Evolutionary conservation across 441 rosid species (phyloP).

Genomic region (Metrosideros polymorpha): DNA sequence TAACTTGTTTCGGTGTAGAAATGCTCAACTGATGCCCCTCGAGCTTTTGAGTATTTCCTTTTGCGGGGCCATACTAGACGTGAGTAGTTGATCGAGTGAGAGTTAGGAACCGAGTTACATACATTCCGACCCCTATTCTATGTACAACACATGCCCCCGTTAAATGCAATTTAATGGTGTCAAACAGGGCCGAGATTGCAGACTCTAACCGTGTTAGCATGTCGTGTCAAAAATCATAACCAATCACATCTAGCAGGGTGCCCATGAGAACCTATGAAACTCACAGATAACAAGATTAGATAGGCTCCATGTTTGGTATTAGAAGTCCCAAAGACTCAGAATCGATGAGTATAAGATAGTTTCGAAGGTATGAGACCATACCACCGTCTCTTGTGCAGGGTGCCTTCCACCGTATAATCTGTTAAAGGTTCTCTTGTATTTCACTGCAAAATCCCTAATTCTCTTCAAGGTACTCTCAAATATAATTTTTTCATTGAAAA

Average conservation of each 20-base stretch:
- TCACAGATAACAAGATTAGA: not conserved
- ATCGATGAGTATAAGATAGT: fast-evolving
- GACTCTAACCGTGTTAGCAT: not conserved
- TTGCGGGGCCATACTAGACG: not conserved
- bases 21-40: not conserved
- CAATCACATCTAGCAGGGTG: not conserved
- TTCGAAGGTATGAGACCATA: not conserved
- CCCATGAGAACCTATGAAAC: not conserved
- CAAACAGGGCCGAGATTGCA: fast-evolving
- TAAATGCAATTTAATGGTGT: not conserved
- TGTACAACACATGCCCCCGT: not conserved
- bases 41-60: not conserved
- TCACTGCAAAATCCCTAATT: not conserved
- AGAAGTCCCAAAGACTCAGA: not conserved
- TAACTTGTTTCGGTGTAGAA: not conserved
- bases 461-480: not conserved
- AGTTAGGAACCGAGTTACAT: not conserved
- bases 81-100: not conserved
- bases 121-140: not conserved
- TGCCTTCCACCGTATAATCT: not conserved
- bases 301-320: not conserved
- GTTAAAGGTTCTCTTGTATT: too few relatives aligned
- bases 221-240: not conserved
- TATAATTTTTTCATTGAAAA: not conserved
- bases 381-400: not conserved